Base-by-base conservation (phyloP, 768 basidiomycete genomes). In the Leccinum olivaceopallidum region DNA sequence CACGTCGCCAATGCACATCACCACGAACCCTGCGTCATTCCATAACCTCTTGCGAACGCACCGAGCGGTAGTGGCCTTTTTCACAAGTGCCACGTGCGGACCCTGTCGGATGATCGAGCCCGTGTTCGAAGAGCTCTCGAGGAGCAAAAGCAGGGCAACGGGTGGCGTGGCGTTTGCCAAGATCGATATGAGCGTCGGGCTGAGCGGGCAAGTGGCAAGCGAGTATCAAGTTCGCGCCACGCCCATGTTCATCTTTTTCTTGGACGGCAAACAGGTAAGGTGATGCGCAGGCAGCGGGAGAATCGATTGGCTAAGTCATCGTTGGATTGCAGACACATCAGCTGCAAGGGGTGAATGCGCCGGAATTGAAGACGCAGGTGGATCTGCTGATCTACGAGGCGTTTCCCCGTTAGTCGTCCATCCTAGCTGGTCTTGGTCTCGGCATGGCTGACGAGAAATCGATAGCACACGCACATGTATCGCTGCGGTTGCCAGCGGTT, bases 181-280 rank as follows among this genome's bases (percentile, higher is more conserved):
- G 73, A 83, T 97, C 37, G 95, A 98, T 75, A 77, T 93, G 64
- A 84, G 81, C 5, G 82, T 89, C 13, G 90, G 89, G 0, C 73
- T 84, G 73, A 89, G 89, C 0, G 67, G 73, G 4, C 76, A 77
- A 56, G 75, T 96, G 16, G 90, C 88, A 0, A 61, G 73, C 1
- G 78, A 86, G 71, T 90, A 83, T 77, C 79, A 82, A 14, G 84
- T 97, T 1, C 73, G 81, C 16, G 94, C 82, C 18, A 96, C 92
- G 2, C 95, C 95, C 6, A 95, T 93, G 1, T 96, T 98, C 68
- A 76, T 90, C 44, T 95, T 97, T 76, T 98, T 94, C 77, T 73
- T 87, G 61, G 81, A 90, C 60, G 92, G 88, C 1, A 78, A 81
- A 55, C 86, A 90, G 85, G 90, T 89, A 56, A 63, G 62, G n/a